A percentile compares a stretch with the other conserved stretches of the same genome.
phyloP scores from a whole-genome alignment of 257 asterid species.

The Capsicum baccatum region DNA sequence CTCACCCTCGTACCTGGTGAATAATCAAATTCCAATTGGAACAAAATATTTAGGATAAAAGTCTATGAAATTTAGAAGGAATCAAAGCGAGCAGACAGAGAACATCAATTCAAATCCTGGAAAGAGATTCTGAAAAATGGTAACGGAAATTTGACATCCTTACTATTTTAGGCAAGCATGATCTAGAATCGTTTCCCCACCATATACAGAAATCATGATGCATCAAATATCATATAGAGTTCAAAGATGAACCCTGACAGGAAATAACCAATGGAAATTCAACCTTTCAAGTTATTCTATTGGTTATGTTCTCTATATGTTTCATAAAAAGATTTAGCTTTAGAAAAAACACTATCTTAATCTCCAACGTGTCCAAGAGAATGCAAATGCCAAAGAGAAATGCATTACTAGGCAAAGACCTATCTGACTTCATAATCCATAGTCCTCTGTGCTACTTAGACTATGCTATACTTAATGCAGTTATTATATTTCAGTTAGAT shows the following conservation, averaged over 20 bases:
- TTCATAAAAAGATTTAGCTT: not conserved
- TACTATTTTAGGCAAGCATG: slow-evolving; percentile 10
- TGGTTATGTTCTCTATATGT: not conserved
- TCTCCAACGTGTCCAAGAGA: slow-evolving; percentile 16
- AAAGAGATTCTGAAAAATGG: not conserved
- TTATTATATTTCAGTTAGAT: slow-evolving; percentile 10
- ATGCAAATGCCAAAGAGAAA: slow-evolving; percentile 2
- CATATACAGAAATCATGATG: not conserved
- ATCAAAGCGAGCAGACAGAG: too few species aligned
- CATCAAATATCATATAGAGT: slow-evolving; percentile 3
- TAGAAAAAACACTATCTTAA: not conserved
- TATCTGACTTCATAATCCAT: not conserved
- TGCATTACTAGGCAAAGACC: not conserved
- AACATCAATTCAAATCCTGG: too few species aligned
- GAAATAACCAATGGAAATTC: not conserved
- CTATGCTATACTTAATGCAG: not conserved
- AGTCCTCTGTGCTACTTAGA: slow-evolving; percentile 10
- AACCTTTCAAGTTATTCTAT: slow-evolving; percentile 8
- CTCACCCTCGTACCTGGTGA: not conserved
- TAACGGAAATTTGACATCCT: not conserved
- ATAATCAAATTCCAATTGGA: too few species aligned
- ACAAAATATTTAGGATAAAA: too few species aligned
- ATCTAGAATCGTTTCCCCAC: slow-evolving; percentile 13
- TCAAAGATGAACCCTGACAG: slow-evolving; percentile 20
- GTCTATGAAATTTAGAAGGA: too few species aligned